Base-by-base conservation (phyloP, 2,329 filamentous ascomycete genomes). In the Diaporthe sp. region DNA sequence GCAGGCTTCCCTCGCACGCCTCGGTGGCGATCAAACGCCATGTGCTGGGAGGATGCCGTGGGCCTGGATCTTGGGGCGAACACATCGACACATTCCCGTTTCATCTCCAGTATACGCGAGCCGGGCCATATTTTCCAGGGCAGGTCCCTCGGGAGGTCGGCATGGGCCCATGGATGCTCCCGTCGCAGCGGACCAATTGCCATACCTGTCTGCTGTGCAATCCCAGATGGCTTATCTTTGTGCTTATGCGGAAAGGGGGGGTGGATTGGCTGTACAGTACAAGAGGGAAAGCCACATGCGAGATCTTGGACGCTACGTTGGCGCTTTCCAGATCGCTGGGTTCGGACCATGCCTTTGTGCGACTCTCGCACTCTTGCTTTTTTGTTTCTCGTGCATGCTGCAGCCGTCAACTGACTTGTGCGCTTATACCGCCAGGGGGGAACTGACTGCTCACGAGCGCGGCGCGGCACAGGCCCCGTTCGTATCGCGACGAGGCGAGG, bases 281-380 rank as follows among this genome's bases (percentile, higher is more conserved):
- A 47, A 25, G 12, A 54, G 22, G 19, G 33, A 58, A 67, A 38
- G 64, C 45, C 47, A 40, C 33, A 54, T 54, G 64, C 64, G 47
- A 68, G 64, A 67, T 67, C 64, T 67, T 67, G 64, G 64, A 52
- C 64, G 64, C 47, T 33, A 68, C 64, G 47, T 47, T 68, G 64
- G 33, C 25, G 64, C 33, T 54, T 54, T 30, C 64, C 64, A 68
- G 64, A 54, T 68, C 45, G 64, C 64, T 68, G 64, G 64, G 64
- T 68, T 67, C 61, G 61, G 61, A 67, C 61, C 61, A 67, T 38
- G 45, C 3, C 45, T 28, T 42, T 54, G 33, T 68, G 47, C 47
- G 35, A 68, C 64, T 33, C 33, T 19, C 64, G 58, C 33, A 2
- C 19, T 38, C 64, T 54, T 13, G n/a, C n/a, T n/a, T 68, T 28